Conservation (phyloP, 1,284 basidiomycete genomes). For the Abortiporus biennis region DNA sequence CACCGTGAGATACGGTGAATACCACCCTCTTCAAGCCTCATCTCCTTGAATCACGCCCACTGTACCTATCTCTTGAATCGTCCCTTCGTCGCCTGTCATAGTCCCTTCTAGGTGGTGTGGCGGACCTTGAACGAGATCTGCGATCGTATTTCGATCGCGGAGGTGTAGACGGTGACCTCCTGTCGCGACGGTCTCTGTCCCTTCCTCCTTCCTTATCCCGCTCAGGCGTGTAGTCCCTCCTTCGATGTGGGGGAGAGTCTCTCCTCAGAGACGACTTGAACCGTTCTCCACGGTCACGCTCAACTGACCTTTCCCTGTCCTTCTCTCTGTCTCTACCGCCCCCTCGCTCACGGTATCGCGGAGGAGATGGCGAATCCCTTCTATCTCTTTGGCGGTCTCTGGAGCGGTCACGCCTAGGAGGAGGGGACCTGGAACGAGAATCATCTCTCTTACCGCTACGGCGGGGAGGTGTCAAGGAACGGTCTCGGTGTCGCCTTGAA, state of each 20-base stretch:
- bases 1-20: too few relatives aligned
- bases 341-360: too few relatives aligned
- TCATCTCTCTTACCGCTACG: slow-evolving; percentile 16
- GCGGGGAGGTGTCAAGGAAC: slow-evolving; percentile 23
- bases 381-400: slow-evolving; percentile 22
- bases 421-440: slow-evolving; percentile 17
- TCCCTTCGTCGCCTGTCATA: slow-evolving; percentile 14
- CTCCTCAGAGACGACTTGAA: too few relatives aligned
- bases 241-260: slow-evolving; percentile 27
- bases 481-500: slow-evolving; percentile 23
- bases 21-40: too few relatives aligned
- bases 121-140: slow-evolving; percentile 18
- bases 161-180: slow-evolving; percentile 22
- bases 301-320: too few relatives aligned
- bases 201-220: slow-evolving; percentile 13
- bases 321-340: background rate
- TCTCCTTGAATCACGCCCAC: background rate
- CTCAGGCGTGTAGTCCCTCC: slow-evolving; percentile 17
- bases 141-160: slow-evolving; percentile 19
- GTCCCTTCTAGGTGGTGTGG: slow-evolving; percentile 13
- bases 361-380: slow-evolving; percentile 14
- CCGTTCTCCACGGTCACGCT: slow-evolving; percentile 6
- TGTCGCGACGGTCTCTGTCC: slow-evolving; percentile 19
- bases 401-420: slow-evolving; percentile 12
- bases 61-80: slow-evolving; percentile 8